Conservation (phyloP, 2,329 filamentous ascomycete species). For the Scopulariopsis brevicaulis region DNA sequence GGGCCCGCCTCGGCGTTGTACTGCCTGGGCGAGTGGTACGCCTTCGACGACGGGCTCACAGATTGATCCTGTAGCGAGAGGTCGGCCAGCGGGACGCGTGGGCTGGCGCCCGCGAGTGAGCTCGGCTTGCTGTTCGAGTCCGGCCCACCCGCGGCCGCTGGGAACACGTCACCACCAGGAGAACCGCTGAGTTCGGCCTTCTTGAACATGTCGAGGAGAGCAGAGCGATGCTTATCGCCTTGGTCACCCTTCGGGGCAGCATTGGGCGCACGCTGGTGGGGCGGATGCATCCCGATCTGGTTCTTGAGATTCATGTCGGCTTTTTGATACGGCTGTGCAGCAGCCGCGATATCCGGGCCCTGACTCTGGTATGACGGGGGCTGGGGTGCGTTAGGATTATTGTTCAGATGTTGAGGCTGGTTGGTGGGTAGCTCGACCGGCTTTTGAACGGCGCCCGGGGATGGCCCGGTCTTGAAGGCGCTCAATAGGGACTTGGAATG, state of each 20-base stretch:
- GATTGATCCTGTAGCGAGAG: conserved; percentile 6
- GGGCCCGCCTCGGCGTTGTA: not conserved
- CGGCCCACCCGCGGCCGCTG: conserved; percentile 9
- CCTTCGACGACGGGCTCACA: not conserved
- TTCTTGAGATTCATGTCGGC: not conserved
- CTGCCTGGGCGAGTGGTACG: not conserved
- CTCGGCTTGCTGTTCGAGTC: not conserved
- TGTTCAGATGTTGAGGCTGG: not conserved
- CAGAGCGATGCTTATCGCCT: conserved; percentile 28
- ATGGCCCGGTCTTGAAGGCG: not conserved
- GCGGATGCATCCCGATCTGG: not conserved
- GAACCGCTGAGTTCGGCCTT: conserved; percentile 16
- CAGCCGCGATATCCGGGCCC: not conserved
- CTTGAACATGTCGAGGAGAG: conserved; percentile 44
- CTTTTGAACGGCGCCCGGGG: not conserved
- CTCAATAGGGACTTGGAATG: conserved; percentile 3
- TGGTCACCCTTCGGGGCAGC: conserved; percentile 6
- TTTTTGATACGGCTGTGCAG: not conserved
- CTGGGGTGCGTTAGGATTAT: not conserved
- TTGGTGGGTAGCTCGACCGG: not conserved
- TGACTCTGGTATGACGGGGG: not conserved
- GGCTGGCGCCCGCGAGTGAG: not conserved
- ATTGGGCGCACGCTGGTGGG: not conserved
- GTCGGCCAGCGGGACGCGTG: conserved; percentile 5
- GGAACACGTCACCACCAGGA: not conserved